Conservation (phyloP, 352 stramenopile genomes). For the Phytophthora agathidicida region DNA sequence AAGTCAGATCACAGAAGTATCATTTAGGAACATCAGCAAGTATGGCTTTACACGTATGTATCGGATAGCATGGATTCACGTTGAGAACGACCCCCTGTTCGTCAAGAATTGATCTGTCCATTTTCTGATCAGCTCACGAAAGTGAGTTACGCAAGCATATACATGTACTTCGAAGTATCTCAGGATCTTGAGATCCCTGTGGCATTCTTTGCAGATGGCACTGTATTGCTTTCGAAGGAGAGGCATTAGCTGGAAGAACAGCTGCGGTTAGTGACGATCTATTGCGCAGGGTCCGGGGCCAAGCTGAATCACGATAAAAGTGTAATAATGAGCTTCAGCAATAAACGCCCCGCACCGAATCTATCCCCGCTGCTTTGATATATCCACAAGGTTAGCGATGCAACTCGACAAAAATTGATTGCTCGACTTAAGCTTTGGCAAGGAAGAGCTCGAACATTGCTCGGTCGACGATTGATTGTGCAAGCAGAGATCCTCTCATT, state of each 20-base stretch:
- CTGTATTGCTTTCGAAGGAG: not conserved
- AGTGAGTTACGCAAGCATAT: no score
- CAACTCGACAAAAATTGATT: not conserved
- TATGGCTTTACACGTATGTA: no score
- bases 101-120: no score
- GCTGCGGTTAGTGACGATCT: not conserved
- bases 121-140: no score
- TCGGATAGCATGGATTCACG: no score
- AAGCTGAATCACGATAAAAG: slow-evolving; percentile 7
- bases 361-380: not conserved
- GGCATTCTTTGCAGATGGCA: slow-evolving; percentile 9
- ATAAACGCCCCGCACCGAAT: not conserved
- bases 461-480: slow-evolving; percentile 1
- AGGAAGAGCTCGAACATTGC: not conserved
- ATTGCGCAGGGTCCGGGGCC: not conserved
- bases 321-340: not conserved
- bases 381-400: not conserved
- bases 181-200: no score
- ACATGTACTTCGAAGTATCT: no score
- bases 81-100: no score
- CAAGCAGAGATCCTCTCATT: slow-evolving; percentile 4
- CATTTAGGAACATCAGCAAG: no score
- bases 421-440: not conserved
- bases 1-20: no score
- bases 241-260: not conserved